A percentile compares a stretch with the other conserved stretches of the same genome.
These are phyloP conservation scores for Fusarium avenaceum DNA, from an alignment of 2,329 filamentous ascomycete genomes.

Conservation along the genomic window DNA sequence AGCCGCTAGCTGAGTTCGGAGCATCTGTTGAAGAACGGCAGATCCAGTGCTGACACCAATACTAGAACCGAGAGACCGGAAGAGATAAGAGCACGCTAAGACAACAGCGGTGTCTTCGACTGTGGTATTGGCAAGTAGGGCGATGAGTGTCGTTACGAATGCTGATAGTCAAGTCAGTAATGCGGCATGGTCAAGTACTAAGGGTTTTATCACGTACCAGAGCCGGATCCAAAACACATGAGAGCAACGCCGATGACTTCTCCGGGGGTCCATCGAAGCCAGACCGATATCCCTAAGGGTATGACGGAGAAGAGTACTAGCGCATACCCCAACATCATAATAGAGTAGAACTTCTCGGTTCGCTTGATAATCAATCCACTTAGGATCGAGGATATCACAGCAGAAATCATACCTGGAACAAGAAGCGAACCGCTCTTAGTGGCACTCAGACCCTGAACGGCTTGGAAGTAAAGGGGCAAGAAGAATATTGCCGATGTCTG, in stretches of 20 bases:
- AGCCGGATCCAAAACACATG: conserved; percentile 57
- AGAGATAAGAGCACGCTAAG: conserved; percentile 84
- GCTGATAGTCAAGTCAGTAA: conserved; percentile 6
- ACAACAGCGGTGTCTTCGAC: conserved; percentile 79
- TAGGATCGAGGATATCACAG: conserved; percentile 74
- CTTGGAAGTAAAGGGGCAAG: conserved; percentile 84
- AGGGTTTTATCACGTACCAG: conserved; percentile 48
- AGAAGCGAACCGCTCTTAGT: conserved; percentile 74
- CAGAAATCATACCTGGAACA: conserved; percentile 73
- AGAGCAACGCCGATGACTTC: conserved; percentile 71
- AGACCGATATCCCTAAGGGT: conserved; percentile 66
- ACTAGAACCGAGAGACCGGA: conserved; percentile 82
- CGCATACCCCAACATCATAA: conserved; percentile 71
- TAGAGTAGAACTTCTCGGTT: conserved; percentile 78
- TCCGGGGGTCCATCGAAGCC: conserved; percentile 62
- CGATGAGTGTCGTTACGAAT: conserved; percentile 72
- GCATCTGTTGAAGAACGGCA: conserved; percentile 77
- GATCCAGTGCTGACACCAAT: conserved; percentile 79
- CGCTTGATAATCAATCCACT: conserved; percentile 76
- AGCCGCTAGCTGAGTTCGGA: conserved; percentile 68
- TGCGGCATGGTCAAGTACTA: background rate
- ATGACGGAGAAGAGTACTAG: conserved; percentile 67
- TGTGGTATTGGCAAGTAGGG: conserved; percentile 76
- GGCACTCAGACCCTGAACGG: conserved; percentile 73
- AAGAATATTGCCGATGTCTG: conserved; percentile 74